Evolutionary conservation across 202 grass and related monocot species (phyloP).

Genomic region (Cymbopogon flexuosus): DNA sequence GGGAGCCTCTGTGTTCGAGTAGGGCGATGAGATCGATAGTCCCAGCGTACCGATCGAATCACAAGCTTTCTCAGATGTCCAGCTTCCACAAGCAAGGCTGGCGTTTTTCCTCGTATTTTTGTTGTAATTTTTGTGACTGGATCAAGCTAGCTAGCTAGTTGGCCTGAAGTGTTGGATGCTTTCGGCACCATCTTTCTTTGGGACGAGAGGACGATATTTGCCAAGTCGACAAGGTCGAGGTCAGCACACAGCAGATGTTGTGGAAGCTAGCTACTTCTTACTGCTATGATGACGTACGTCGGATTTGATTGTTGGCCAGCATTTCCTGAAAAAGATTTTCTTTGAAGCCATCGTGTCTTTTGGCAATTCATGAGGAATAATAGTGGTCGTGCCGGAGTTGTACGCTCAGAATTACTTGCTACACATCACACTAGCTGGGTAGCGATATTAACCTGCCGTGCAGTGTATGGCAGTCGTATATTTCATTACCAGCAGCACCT

Average conservation of each 20-base stretch:
- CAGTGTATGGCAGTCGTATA: neutral
- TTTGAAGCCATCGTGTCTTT: neutral
- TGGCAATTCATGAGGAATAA: neutral
- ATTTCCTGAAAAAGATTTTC: neutral
- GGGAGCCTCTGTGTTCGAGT: too few relatives aligned
- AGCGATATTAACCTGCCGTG: slow-evolving; percentile 1
- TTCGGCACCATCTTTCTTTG: neutral
- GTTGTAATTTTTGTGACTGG: too few relatives aligned
- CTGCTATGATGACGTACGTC: neutral
- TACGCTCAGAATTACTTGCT: neutral
- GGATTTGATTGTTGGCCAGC: neutral
- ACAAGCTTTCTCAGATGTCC: too few relatives aligned
- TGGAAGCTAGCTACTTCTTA: neutral
- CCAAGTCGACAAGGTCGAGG: neutral
- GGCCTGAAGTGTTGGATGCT: too few relatives aligned
- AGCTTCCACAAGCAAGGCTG: too few relatives aligned
- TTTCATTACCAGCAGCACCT: neutral
- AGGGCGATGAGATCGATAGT: too few relatives aligned
- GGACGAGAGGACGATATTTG: neutral
- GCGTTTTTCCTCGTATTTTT: too few relatives aligned
- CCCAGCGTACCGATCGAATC: too few relatives aligned
- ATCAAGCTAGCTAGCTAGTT: too few relatives aligned
- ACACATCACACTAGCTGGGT: neutral
- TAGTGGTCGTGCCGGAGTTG: neutral
- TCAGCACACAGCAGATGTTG: neutral